Conservation (phyloP, 805 yeast species). For the Pichia paraexigua region DNA sequence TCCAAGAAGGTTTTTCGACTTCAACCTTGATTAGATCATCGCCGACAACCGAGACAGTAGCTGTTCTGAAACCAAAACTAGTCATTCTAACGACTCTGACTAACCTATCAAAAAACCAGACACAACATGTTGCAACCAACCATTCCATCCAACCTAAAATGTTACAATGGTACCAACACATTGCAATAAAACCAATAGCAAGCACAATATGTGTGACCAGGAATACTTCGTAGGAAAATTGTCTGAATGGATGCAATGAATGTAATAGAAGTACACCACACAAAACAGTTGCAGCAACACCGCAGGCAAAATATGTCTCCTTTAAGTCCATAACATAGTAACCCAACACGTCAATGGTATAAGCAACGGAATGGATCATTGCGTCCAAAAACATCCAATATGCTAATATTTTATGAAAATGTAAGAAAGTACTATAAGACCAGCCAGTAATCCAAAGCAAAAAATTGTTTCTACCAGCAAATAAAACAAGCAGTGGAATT, state of each 20-base stretch:
- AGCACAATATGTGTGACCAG: constrained; percentile 46
- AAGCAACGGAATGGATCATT: constrained; percentile 33
- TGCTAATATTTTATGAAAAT: constrained; percentile 57
- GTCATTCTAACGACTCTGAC: constrained; percentile 31
- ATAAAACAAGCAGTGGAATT: constrained; percentile 32
- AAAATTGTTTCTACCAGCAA: constrained; percentile 37
- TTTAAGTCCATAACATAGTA: constrained; percentile 4
- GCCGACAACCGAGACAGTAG: constrained; percentile 8
- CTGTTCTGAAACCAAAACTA: constrained; percentile 18
- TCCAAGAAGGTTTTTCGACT: background rate
- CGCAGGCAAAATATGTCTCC: constrained; percentile 20
- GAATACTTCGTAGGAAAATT: constrained; percentile 50
- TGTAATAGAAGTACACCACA: constrained; percentile 40
- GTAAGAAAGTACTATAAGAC: constrained; percentile 32
- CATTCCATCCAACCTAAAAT: constrained; percentile 28
- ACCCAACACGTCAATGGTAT: constrained; percentile 18
- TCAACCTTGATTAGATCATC: constrained; percentile 7
- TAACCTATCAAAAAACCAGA: constrained; percentile 48
- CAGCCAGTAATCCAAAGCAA: constrained; percentile 34
- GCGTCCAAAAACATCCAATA: constrained; percentile 39
- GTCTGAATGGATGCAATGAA: constrained; percentile 44
- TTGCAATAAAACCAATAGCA: constrained; percentile 44
- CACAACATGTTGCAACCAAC: constrained; percentile 32
- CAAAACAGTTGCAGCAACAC: constrained; percentile 34
- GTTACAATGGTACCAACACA: constrained; percentile 51